Conservation (phyloP, 2,329 filamentous ascomycete species). For the Pestalotiopsis sp. region DNA sequence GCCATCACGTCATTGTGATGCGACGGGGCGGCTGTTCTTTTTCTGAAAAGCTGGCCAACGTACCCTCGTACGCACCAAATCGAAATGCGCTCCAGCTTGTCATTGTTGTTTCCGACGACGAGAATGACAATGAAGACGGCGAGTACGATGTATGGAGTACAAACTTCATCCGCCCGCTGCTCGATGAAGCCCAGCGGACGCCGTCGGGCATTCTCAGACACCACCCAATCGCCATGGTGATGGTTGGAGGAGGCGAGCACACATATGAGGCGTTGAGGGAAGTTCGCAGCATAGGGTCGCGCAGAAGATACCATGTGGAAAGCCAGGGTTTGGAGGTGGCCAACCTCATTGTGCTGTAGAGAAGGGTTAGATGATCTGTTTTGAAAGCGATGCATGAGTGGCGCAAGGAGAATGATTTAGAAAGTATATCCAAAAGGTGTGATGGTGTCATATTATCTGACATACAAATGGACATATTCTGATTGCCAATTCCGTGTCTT, state of each 20-base stretch:
- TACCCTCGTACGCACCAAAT: constrained; percentile 74
- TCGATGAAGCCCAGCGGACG: constrained; percentile 76
- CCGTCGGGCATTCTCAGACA: constrained; percentile 69
- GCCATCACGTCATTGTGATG: constrained; percentile 80
- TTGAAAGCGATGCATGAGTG: constrained; percentile 5
- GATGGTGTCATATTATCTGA: neutral
- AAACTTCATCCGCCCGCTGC: constrained; percentile 60
- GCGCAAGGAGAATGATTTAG: neutral
- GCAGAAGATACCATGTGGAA: constrained; percentile 77
- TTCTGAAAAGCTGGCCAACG: constrained; percentile 78
- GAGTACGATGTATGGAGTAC: constrained; percentile 28
- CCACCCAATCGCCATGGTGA: constrained; percentile 79
- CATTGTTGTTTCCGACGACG: constrained; percentile 70
- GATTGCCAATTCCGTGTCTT: neutral
- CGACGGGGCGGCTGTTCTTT: constrained; percentile 85
- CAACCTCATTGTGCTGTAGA: constrained; percentile 72
- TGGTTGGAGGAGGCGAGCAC: constrained; percentile 73
- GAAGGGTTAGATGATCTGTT: neutral
- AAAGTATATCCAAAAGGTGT: neutral
- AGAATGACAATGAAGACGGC: constrained; percentile 38
- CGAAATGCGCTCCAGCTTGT: constrained; percentile 74
- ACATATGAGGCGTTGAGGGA: constrained; percentile 65
- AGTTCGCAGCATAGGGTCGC: constrained; percentile 72
- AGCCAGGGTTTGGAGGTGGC: constrained; percentile 79
- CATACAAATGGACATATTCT: neutral